phyloP scores from a whole-genome alignment of 805 yeast species.

The Ogataea methanolica region DNA sequence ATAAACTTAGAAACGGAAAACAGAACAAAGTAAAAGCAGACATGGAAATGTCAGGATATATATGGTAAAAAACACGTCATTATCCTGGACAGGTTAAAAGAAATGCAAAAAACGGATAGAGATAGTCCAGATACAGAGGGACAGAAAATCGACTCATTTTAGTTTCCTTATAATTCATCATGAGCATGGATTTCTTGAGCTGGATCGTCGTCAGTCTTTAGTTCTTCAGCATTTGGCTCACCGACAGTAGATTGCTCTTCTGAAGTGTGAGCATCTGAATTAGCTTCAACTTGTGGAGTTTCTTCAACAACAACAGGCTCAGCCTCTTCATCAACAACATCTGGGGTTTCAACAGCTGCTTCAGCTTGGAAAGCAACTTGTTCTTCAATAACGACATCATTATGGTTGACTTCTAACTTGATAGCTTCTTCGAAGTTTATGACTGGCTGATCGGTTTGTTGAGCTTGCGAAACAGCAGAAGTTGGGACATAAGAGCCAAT shows the following conservation, averaged over 20 bases:
- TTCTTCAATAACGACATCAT: neutral
- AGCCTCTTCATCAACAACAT: slow-evolving; percentile 1
- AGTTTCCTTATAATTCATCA: neutral
- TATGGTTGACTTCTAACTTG: slow-evolving; percentile 1
- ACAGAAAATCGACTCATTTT: neutral
- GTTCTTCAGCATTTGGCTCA: slow-evolving; percentile 10
- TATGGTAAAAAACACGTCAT: no score
- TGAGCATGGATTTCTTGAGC: neutral
- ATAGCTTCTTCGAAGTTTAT: slow-evolving; percentile 12
- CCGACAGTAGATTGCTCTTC: slow-evolving; percentile 14
- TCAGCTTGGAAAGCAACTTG: slow-evolving; percentile 1
- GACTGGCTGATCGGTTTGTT: slow-evolving; percentile 4
- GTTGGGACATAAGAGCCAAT: slow-evolving; percentile 6
- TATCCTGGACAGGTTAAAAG: no score
- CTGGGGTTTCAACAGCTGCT: slow-evolving; percentile 5
- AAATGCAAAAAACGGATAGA: no score
- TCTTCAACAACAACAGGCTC: slow-evolving; percentile 10
- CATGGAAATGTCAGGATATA: no score
- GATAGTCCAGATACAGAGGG: no score
- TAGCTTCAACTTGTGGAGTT: slow-evolving; percentile 7
- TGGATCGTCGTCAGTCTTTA: slow-evolving; percentile 4
- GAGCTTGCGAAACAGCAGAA: neutral
- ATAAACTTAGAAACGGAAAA: no score
- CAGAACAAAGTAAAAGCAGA: no score
- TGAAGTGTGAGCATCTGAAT: slow-evolving; percentile 1